These are phyloP conservation scores for Colletotrichum sp. DNA, from an alignment of 2,329 filamentous ascomycete species.

Conservation along the genomic window DNA sequence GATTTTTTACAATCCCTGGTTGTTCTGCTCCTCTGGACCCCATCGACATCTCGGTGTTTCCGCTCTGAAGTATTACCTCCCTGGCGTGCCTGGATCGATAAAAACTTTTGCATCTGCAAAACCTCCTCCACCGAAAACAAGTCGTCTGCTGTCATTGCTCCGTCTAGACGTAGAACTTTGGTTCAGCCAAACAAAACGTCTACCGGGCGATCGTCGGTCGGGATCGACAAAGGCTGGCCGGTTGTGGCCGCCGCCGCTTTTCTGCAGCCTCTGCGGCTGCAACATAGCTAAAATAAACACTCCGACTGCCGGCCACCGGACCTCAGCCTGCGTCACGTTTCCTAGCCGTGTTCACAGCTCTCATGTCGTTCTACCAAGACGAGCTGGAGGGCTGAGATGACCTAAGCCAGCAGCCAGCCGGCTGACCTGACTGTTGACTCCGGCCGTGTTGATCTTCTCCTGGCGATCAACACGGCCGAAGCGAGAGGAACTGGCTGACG, in stretches of 20 bases:
- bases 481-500: neutral
- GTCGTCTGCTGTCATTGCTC: neutral
- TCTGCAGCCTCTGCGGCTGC: constrained; percentile 9
- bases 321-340: neutral
- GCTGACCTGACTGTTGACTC: neutral
- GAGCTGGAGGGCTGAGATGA: neutral
- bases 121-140: neutral
- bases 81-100: neutral
- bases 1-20: neutral
- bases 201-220: neutral
- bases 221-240: constrained; percentile 1
- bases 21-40: neutral
- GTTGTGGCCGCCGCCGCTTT: neutral
- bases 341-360: neutral
- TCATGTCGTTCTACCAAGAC: neutral
- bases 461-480: neutral
- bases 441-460: neutral
- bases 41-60: neutral
- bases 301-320: neutral
- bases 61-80: neutral
- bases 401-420: neutral
- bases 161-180: neutral
- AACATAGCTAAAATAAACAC: constrained; percentile 11
- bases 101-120: neutral
- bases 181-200: neutral